A percentile compares a stretch with the other conserved stretches of the same genome.
Evolutionary conservation across 2,329 filamentous ascomycete genomes (phyloP).

Genomic region (Venturia carpophila): DNA sequence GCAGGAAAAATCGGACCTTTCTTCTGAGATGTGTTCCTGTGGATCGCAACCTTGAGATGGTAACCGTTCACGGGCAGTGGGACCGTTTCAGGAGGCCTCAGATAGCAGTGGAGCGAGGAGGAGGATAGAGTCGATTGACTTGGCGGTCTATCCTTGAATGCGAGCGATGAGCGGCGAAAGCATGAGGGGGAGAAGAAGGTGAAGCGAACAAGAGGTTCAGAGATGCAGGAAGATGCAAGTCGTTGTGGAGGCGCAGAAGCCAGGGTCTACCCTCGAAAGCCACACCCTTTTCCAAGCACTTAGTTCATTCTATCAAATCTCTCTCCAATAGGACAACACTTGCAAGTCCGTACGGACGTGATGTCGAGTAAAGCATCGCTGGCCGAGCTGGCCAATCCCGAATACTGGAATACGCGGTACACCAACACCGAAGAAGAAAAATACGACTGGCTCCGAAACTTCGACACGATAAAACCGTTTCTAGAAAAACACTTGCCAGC

Average conservation of each 20-base stretch:
- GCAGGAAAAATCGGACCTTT: background rate
- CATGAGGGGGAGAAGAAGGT: background rate
- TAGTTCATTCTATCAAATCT: background rate
- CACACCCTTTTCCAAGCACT: background rate
- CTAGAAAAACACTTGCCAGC: slow-evolving; percentile 33
- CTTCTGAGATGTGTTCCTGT: background rate
- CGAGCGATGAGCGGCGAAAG: background rate
- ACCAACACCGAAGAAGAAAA: slow-evolving; percentile 25
- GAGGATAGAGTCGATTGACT: background rate
- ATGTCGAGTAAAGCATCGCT: slow-evolving; percentile 14
- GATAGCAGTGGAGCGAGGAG: background rate
- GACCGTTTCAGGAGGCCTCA: background rate
- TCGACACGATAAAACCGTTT: slow-evolving; percentile 42
- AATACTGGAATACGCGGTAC: slow-evolving; percentile 44
- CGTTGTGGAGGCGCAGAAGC: background rate
- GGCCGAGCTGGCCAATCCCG: slow-evolving; percentile 32
- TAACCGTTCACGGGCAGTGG: background rate
- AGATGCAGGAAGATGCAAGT: background rate
- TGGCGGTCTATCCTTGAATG: background rate
- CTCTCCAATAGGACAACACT: background rate
- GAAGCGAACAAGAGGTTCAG: background rate
- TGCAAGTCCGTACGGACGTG: background rate
- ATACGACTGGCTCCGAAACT: slow-evolving; percentile 48
- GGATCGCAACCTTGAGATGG: background rate
- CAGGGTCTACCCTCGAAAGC: background rate